Conservation (phyloP, 1,139 yeast species). For the Arxiozyma telluris region DNA sequence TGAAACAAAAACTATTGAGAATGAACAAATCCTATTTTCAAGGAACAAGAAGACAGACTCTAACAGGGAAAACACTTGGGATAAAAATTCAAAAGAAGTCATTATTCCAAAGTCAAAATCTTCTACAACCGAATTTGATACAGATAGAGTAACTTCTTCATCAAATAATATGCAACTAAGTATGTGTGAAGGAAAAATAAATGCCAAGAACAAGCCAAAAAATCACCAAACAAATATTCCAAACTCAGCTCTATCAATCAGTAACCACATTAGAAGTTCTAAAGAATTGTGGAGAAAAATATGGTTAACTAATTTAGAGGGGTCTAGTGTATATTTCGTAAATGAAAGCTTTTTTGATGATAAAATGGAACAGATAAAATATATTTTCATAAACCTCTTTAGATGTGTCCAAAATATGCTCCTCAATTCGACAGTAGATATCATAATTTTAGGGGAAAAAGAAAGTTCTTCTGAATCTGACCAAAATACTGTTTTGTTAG, state of each 20-base stretch:
- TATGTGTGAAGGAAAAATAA: not conserved
- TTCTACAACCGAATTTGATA: not conserved
- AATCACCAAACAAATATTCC: not conserved
- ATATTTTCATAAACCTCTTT: not conserved
- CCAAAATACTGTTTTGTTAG: not conserved
- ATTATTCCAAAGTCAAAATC: not conserved
- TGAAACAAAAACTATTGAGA: not conserved
- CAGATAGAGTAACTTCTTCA: not conserved
- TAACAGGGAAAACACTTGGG: not conserved
- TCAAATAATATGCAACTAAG: not conserved
- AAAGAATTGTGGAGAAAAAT: not conserved
- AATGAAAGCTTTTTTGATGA: not conserved
- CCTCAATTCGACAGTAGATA: not conserved
- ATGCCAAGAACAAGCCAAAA: not conserved
- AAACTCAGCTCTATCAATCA: not conserved
- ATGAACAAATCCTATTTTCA: not conserved
- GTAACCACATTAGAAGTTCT: not conserved
- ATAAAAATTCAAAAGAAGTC: not conserved
- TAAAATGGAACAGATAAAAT: not conserved
- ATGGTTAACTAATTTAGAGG: not conserved
- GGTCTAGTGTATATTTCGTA: not conserved
- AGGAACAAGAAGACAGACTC: too few species aligned
- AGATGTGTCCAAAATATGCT: not conserved
- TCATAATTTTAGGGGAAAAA: constrained; percentile 1
- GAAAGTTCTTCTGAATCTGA: not conserved